Evolutionary conservation across 139 green algal genomes (phyloP).

Genomic region (Coccomyxa sp.): DNA sequence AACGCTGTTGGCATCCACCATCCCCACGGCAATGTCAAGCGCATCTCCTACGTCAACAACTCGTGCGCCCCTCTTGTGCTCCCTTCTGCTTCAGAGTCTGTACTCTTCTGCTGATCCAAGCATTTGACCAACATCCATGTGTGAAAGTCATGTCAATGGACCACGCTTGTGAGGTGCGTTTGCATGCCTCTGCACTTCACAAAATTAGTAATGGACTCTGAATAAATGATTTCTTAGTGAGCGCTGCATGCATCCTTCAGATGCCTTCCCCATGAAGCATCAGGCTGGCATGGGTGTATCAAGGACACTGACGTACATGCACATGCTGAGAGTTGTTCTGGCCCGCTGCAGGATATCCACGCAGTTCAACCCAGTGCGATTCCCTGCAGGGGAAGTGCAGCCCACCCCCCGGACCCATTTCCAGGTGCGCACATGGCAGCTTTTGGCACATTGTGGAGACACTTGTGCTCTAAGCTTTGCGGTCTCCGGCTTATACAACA

Average conservation of each 20-base stretch:
- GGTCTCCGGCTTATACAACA: too few relatives aligned
- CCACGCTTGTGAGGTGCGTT: background rate
- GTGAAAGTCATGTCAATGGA: too few relatives aligned
- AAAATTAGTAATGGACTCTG: background rate
- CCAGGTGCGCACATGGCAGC: background rate
- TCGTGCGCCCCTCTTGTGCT: background rate
- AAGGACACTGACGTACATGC: too few relatives aligned
- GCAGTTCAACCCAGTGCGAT: background rate
- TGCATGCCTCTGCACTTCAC: background rate
- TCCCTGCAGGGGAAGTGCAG: background rate
- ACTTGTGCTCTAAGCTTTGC: background rate
- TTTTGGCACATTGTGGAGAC: background rate
- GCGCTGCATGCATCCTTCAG: too few relatives aligned
- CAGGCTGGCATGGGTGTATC: too few relatives aligned
- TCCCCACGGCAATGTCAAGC: background rate
- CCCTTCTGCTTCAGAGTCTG: background rate
- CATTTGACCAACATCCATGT: background rate
- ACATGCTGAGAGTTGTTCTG: too few relatives aligned
- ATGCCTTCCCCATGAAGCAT: too few relatives aligned
- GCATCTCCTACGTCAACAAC: slow-evolving; percentile 2
- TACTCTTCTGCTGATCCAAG: background rate
- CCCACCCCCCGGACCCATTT: background rate
- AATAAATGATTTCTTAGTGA: background rate
- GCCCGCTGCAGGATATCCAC: background rate
- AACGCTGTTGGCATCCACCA: background rate